Conservation (phyloP, 2,329 filamentous ascomycete genomes). For the Zelopaecilomyces penicillatus region DNA sequence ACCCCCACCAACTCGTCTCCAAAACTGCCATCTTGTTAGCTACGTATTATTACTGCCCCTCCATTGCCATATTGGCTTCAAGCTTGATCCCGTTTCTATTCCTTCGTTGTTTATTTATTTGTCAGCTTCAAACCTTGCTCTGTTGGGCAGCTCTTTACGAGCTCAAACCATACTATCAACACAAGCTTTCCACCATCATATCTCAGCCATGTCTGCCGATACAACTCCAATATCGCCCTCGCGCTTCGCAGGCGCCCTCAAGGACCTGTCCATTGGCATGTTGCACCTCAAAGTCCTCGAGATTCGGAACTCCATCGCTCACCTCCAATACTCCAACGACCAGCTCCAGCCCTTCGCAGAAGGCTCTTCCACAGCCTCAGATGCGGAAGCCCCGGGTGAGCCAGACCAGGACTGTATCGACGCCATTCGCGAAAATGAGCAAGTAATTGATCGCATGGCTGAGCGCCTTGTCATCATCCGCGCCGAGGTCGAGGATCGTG, state of each 20-base stretch:
- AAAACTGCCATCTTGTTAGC: too few relatives aligned
- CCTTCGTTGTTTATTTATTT: too few relatives aligned
- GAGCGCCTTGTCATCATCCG: slow-evolving; percentile 56
- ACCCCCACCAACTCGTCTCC: background rate
- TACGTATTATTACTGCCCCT: too few relatives aligned
- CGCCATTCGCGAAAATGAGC: slow-evolving; percentile 63
- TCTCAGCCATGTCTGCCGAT: slow-evolving; percentile 50
- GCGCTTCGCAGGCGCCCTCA: slow-evolving; percentile 59
- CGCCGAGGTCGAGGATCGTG: slow-evolving; percentile 53
- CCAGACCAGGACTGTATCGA: slow-evolving; percentile 65
- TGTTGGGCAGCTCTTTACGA: background rate
- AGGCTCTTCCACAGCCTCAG: slow-evolving; percentile 28
- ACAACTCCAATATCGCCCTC: slow-evolving; percentile 51
- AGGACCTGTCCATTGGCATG: slow-evolving; percentile 54
- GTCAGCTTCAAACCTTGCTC: too few relatives aligned
- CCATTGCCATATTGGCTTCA: too few relatives aligned
- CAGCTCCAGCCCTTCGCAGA: slow-evolving; percentile 63
- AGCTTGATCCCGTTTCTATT: too few relatives aligned
- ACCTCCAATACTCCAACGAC: slow-evolving; percentile 66
- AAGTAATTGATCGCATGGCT: slow-evolving; percentile 59
- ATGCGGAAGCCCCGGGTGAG: slow-evolving; percentile 6
- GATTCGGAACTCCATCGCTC: slow-evolving; percentile 64
- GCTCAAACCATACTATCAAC: background rate
- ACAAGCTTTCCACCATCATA: background rate
- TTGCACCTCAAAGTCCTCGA: slow-evolving; percentile 70